Conservation (phyloP, 805 yeast genomes). For the Saccharomycopsis oosterbeekiorum region DNA sequence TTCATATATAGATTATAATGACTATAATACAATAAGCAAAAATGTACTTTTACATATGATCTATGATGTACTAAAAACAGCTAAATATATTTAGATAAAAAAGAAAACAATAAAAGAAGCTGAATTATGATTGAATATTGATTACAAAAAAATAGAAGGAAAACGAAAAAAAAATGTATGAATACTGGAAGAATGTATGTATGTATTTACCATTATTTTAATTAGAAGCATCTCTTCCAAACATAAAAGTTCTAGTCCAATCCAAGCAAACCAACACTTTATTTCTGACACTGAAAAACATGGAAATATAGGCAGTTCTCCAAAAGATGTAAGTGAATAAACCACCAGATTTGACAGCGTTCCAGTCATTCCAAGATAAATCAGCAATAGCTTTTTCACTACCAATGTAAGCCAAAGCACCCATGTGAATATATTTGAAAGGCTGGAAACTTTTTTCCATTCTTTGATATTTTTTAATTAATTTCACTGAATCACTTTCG, state of each 20-base stretch:
- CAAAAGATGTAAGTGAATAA: conserved; percentile 83
- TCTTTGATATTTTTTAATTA: conserved; percentile 30
- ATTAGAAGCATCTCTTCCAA: conserved; percentile 65
- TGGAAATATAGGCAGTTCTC: conserved; percentile 88
- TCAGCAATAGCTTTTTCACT: conserved; percentile 92
- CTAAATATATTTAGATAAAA: neutral
- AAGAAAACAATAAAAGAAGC: neutral
- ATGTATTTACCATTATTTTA: no score
- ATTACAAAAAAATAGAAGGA: neutral
- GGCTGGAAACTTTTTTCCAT: conserved; percentile 32
- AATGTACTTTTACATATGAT: no score
- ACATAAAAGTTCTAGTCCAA: conserved; percentile 79
- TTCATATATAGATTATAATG: neutral
- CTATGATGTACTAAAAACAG: neutral
- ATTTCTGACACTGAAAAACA: conserved; percentile 85
- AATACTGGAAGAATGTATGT: neutral
- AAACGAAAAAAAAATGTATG: neutral
- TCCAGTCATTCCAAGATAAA: conserved; percentile 69
- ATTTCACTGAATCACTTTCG: conserved; percentile 35
- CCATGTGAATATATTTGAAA: conserved; percentile 80
- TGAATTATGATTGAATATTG: neutral
- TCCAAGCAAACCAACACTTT: conserved; percentile 78
- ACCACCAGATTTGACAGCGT: conserved; percentile 75
- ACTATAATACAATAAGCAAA: neutral
- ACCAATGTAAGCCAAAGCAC: conserved; percentile 92